Evolutionary conservation across 1,139 yeast genomes (phyloP).

Genomic region (Eremothecium cymbalariae): DNA sequence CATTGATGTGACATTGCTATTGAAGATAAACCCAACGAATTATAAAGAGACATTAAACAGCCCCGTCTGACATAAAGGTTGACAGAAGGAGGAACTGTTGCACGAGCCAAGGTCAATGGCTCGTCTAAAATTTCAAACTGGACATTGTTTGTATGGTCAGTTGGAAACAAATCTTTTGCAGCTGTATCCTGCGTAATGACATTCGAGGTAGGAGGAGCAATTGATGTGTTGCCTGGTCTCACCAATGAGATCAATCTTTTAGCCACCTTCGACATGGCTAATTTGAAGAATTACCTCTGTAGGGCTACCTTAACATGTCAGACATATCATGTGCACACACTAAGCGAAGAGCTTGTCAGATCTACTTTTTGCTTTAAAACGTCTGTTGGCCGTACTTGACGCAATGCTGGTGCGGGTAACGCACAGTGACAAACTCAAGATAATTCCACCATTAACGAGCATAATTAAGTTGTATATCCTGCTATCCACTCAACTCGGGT

Average conservation of each 20-base stretch:
- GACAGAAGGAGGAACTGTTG: slow-evolving; percentile 19
- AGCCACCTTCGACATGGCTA: slow-evolving; percentile 2
- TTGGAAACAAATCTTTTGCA: slow-evolving; percentile 13
- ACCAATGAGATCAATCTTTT: slow-evolving; percentile 15
- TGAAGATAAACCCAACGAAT: slow-evolving; percentile 17
- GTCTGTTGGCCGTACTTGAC: too few relatives aligned
- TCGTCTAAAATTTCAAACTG: slow-evolving; percentile 17
- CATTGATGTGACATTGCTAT: slow-evolving; percentile 18
- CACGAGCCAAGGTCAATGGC: slow-evolving; percentile 18
- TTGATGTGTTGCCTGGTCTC: slow-evolving; percentile 14
- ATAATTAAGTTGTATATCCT: too few relatives aligned
- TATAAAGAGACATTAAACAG: slow-evolving; percentile 14
- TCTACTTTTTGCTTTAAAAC: too few relatives aligned
- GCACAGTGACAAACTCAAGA: too few relatives aligned
- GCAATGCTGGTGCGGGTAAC: too few relatives aligned
- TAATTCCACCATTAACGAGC: too few relatives aligned
- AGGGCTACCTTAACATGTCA: too few relatives aligned
- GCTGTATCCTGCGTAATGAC: slow-evolving; percentile 11
- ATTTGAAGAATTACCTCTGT: too few relatives aligned
- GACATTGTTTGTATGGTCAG: slow-evolving; percentile 6
- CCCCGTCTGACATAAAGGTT: slow-evolving; percentile 20
- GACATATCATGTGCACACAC: too few relatives aligned
- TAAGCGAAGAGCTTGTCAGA: too few relatives aligned
- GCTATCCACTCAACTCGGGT: too few relatives aligned
- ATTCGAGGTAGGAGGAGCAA: slow-evolving; percentile 16